A percentile compares a stretch with the other conserved stretches of the same genome.
Conservation (phyloP, 2,329 filamentous ascomycete species). For the Zalaria sp. region DNA sequence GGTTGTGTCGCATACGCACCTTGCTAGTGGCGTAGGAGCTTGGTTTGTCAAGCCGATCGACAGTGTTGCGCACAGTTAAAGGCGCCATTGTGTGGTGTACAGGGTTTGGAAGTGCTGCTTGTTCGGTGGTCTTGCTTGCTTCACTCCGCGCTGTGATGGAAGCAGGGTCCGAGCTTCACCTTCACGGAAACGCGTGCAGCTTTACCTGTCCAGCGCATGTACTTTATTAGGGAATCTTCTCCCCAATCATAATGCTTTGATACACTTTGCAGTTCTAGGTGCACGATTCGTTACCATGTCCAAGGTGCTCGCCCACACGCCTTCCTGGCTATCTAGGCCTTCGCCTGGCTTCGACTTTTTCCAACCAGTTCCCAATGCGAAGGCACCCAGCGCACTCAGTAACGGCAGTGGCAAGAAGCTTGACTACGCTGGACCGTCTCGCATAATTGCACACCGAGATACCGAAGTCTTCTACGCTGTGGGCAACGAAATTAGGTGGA, state of each 20-base stretch:
- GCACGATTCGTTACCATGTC: conserved; percentile 46
- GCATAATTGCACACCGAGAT: conserved; percentile 64
- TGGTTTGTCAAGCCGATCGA: conserved; percentile 84
- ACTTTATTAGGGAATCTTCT: not conserved
- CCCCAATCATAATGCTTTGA: not conserved
- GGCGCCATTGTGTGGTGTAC: not conserved
- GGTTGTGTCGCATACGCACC: conserved; percentile 36
- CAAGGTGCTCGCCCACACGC: conserved; percentile 72
- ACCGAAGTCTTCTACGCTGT: conserved; percentile 82
- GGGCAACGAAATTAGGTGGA: conserved; percentile 85
- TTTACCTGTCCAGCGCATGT: not conserved
- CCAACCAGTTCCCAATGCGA: conserved; percentile 22
- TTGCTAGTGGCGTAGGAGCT: conserved; percentile 84
- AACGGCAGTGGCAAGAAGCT: conserved; percentile 3
- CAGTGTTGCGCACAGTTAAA: conserved; percentile 47
- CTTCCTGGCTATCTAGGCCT: conserved; percentile 70
- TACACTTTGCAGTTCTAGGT: not conserved
- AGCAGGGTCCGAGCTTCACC: not conserved
- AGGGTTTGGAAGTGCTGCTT: no score
- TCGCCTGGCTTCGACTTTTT: conserved; percentile 71
- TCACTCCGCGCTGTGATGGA: no score
- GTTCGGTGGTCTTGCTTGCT: no score
- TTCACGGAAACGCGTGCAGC: not conserved
- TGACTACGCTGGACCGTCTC: conserved; percentile 25
- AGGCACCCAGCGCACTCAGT: conserved; percentile 5